Base-by-base conservation (phyloP, 1,284 basidiomycete genomes). In the Trichosporon sp. region DNA sequence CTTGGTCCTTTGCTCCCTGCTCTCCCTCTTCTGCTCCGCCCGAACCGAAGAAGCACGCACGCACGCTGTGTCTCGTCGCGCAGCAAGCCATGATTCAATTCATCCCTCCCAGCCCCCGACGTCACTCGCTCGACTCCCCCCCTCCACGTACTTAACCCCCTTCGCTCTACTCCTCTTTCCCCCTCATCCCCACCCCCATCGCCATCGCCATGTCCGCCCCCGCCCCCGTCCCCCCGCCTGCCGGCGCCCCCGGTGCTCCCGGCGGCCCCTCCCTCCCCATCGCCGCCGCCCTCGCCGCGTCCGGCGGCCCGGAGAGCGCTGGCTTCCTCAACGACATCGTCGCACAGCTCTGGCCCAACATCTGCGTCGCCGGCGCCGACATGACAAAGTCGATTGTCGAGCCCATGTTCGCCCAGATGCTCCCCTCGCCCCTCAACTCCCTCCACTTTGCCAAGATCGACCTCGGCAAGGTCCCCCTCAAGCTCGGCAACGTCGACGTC, bases 241-340 rank as follows among this genome's bases (percentile, higher is more conserved):
- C 51, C 11, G 51, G 51, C 6, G 51, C 51, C 8, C 51, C 51
- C 25, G 51, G 51, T 18, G 51, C 51, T 27, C 51, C 51, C 51
- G 51, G 51, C 51, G 51, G 51, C 25, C 23, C 51, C 11, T 25
- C 51, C 23, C 51, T 53, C 2, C 65, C 51, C n/a, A 62, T 68
- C 51, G 62, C 42, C 47, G 32, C 31, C 15, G 65, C 68, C 2
- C 69, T 70, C 56, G 67, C 69, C 7, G 69, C 69, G 56, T 70
- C 69, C 0, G 69, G 69, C 15, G 69, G 69, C 56, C 5, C 69
- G n/a, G 69, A 70, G 64, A 67, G 65, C 23, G 18, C 38, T 65
- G 69, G 69, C 64, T 70, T 70, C 58, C 63, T 70, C 27, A 70
- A 70, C 66, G 69, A 70, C 64, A 65, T 70, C 12, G 64, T 70